Conservation (phyloP, 2,329 filamentous ascomycete genomes). For the Incumbomyces delicatus region DNA sequence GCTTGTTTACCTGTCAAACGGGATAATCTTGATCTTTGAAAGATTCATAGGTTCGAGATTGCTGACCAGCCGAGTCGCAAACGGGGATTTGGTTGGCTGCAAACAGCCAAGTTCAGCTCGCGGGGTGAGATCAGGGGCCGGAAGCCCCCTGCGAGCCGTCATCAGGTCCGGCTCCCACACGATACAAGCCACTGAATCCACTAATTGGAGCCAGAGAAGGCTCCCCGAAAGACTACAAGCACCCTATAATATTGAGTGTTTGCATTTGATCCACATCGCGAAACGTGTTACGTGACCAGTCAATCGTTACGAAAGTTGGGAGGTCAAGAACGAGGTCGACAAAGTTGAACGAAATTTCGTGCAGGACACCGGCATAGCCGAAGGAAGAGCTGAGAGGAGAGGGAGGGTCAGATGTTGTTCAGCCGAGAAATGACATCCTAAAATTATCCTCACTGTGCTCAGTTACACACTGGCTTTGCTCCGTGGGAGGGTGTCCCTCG, state of each 20-base stretch:
- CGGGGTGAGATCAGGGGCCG: conserved; percentile 1
- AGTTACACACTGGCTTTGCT: no score
- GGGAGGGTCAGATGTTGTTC: no score
- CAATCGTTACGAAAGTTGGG: no score
- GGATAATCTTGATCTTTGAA: background rate
- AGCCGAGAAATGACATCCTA: no score
- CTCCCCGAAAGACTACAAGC: background rate
- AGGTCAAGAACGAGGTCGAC: no score
- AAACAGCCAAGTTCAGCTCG: conserved; percentile 4
- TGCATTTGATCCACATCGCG: background rate
- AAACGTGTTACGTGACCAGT: background rate
- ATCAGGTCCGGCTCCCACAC: background rate
- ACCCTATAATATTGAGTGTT: background rate
- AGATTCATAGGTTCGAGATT: conserved; percentile 3
- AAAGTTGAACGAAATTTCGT: no score
- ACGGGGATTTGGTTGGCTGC: conserved; percentile 2
- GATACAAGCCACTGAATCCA: conserved; percentile 2
- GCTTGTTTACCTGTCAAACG: background rate
- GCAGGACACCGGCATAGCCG: no score
- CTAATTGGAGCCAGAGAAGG: background rate
- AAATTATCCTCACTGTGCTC: no score
- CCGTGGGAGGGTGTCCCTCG: no score
- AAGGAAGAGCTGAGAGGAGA: no score
- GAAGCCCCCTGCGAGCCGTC: background rate
- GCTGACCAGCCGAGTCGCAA: conserved; percentile 1